Evolutionary conservation across 2,329 filamentous ascomycete species (phyloP).

Genomic region (Orbilia blumenaviensis): DNA sequence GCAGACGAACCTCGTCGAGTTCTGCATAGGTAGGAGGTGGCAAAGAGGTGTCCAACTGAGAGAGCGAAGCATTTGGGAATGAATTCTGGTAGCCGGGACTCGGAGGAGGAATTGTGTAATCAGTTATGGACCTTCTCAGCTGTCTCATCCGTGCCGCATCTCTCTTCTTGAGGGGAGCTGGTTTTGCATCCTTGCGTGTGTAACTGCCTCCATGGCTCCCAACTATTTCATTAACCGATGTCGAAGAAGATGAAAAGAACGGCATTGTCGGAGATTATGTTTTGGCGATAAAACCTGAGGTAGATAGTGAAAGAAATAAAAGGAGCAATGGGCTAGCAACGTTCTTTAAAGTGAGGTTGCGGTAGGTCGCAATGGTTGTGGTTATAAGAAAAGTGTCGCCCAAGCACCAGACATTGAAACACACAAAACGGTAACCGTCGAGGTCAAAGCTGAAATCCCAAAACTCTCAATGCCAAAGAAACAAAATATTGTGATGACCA

Average conservation of each 20-base stretch:
- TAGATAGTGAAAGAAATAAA: background rate
- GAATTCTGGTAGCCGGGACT: slow-evolving; percentile 55
- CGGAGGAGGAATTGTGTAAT: slow-evolving; percentile 52
- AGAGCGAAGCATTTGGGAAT: slow-evolving; percentile 53
- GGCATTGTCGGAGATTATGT: slow-evolving; percentile 29
- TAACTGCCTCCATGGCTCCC: slow-evolving; percentile 33
- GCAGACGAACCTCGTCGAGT: slow-evolving; percentile 51
- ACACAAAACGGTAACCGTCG: slow-evolving; percentile 26
- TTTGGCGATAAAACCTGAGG: background rate
- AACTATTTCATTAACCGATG: slow-evolving; percentile 51
- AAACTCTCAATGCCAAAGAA: slow-evolving; percentile 38
- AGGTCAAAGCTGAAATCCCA: slow-evolving; percentile 48
- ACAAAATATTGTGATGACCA: background rate
- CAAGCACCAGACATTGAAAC: slow-evolving; percentile 51
- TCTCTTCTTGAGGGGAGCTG: slow-evolving; percentile 19
- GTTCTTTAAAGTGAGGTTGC: slow-evolving; percentile 3
- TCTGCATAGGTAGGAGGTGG: slow-evolving; percentile 57
- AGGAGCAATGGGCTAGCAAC: background rate
- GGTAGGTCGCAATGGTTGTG: slow-evolving; percentile 2
- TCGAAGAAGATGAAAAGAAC: slow-evolving; percentile 48
- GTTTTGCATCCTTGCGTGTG: slow-evolving; percentile 39
- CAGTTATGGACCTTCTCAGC: slow-evolving; percentile 54
- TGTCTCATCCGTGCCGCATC: slow-evolving; percentile 41
- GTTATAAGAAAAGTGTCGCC: slow-evolving; percentile 29
- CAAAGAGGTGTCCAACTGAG: slow-evolving; percentile 46